These are phyloP conservation scores for Anthostomella pinea DNA, from an alignment of 2,329 filamentous ascomycete species.

Conservation along the genomic window DNA sequence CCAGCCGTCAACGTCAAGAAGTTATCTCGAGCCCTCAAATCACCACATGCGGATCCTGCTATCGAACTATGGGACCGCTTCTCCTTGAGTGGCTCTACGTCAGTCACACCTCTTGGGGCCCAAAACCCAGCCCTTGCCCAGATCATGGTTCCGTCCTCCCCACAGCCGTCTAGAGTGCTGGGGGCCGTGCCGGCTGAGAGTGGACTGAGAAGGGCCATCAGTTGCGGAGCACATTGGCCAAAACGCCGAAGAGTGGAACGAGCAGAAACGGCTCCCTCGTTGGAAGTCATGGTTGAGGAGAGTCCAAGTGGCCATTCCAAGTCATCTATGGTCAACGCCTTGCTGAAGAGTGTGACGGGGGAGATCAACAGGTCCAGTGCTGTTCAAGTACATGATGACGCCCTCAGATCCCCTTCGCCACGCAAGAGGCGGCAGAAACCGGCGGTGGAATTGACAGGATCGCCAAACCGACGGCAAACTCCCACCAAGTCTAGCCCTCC, in stretches of 20 bases:
- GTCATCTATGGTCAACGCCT: slow-evolving; percentile 55
- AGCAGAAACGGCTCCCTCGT: slow-evolving; percentile 36
- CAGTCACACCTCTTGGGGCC: slow-evolving; percentile 42
- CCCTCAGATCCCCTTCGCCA: slow-evolving; percentile 42
- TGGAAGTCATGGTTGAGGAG: slow-evolving; percentile 33
- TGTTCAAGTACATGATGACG: slow-evolving; percentile 28
- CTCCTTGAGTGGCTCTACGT: slow-evolving; percentile 49
- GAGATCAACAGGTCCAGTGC: slow-evolving; percentile 46
- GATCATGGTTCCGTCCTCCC: slow-evolving; percentile 68
- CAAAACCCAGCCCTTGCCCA: slow-evolving; percentile 60
- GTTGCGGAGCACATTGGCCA: slow-evolving; percentile 68
- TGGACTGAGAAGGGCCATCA: slow-evolving; percentile 61
- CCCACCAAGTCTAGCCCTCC: slow-evolving; percentile 18
- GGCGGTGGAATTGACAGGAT: slow-evolving; percentile 12
- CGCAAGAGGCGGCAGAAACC: slow-evolving; percentile 34
- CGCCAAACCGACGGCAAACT: slow-evolving; percentile 16
- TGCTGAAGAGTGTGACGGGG: slow-evolving; percentile 64
- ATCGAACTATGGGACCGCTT: slow-evolving; percentile 77
- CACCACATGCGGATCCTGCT: slow-evolving; percentile 69
- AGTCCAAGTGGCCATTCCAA: slow-evolving; percentile 50
- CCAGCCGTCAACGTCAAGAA: slow-evolving; percentile 56
- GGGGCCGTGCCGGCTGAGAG: slow-evolving; percentile 40
- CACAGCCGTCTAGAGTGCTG: slow-evolving; percentile 51
- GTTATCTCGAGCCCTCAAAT: slow-evolving; percentile 58
- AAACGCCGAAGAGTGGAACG: slow-evolving; percentile 64